phyloP scores from a whole-genome alignment of 306 rosid genomes.

The Hippophae gyantsensis region DNA sequence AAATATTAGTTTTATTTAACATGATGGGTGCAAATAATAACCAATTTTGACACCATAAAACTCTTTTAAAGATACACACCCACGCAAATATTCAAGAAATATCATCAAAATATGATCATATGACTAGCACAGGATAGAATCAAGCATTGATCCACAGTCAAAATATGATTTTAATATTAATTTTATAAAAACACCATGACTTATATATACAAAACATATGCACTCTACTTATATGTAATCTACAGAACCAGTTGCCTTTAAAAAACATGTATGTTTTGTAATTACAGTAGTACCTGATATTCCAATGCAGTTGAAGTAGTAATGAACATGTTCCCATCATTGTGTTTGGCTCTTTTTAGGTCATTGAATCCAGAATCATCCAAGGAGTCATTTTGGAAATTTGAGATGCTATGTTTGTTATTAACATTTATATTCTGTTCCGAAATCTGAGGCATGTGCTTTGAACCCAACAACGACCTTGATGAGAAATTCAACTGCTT shows the following conservation, averaged over 20 bases:
- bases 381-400: slow-evolving; percentile 48
- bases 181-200: no score
- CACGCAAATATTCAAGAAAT: no score
- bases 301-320: slow-evolving; percentile 44
- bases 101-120: no score
- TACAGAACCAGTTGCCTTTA: not conserved
- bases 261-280: slow-evolving; percentile 1
- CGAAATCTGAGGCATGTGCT: slow-evolving; percentile 43
- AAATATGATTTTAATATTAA: no score
- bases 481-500: slow-evolving; percentile 35
- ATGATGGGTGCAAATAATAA: not conserved
- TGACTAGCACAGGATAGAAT: no score
- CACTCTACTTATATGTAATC: no score
- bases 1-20: not conserved
- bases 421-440: slow-evolving; percentile 33
- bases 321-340: slow-evolving; percentile 36
- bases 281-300: slow-evolving; percentile 34
- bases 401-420: slow-evolving; percentile 28
- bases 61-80: no score
- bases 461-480: slow-evolving; percentile 31
- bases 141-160: no score
- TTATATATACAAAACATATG: no score
- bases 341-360: slow-evolving; percentile 41
- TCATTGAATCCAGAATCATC: slow-evolving; percentile 33
- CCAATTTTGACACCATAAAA: no score